Conservation (phyloP, 2,329 filamentous ascomycete species). For the Alternaria infectoria region DNA sequence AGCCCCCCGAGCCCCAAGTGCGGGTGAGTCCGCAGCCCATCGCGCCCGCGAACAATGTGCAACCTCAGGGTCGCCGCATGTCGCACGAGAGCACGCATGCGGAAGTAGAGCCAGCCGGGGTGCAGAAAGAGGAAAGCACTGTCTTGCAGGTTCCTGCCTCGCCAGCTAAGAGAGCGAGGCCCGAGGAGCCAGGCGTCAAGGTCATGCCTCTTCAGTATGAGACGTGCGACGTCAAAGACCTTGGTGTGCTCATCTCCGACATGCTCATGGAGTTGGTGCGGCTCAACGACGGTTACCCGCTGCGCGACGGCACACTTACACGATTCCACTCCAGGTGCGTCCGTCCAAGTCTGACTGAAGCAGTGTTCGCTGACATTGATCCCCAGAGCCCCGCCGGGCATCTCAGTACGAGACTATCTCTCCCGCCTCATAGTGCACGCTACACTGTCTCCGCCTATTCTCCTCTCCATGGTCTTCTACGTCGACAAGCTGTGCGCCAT, state of each 20-base stretch:
- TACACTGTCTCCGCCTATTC: constrained; percentile 86
- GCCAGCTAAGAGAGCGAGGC: constrained; percentile 41
- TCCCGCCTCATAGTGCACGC: constrained; percentile 92
- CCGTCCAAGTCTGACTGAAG: neutral
- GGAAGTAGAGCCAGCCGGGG: constrained; percentile 16
- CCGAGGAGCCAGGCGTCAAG: constrained; percentile 56
- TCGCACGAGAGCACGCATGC: constrained; percentile 18
- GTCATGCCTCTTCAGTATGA: constrained; percentile 79
- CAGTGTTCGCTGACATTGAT: constrained; percentile 11
- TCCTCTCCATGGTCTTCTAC: constrained; percentile 99
- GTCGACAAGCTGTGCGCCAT: constrained; percentile 92
- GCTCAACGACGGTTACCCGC: constrained; percentile 86
- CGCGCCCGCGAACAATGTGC: constrained; percentile 26
- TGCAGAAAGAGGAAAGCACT: constrained; percentile 24
- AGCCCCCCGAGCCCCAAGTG: constrained; percentile 44
- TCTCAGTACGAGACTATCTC: constrained; percentile 92
- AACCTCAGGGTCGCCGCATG: constrained; percentile 13
- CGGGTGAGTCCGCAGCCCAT: constrained; percentile 42
- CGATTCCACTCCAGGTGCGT: constrained; percentile 89
- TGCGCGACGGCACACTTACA: constrained; percentile 85
- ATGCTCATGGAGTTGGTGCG: constrained; percentile 96
- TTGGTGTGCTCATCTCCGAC: constrained; percentile 88
- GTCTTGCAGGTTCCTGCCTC: constrained; percentile 27
- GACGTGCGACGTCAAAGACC: constrained; percentile 78
- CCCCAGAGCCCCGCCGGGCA: constrained; percentile 75